Percentiles rank a stretch among this genome's conserved stretches.
phyloP scores from a whole-genome alignment of 441 rosid genomes.

The Theobroma grandiflorum region DNA sequence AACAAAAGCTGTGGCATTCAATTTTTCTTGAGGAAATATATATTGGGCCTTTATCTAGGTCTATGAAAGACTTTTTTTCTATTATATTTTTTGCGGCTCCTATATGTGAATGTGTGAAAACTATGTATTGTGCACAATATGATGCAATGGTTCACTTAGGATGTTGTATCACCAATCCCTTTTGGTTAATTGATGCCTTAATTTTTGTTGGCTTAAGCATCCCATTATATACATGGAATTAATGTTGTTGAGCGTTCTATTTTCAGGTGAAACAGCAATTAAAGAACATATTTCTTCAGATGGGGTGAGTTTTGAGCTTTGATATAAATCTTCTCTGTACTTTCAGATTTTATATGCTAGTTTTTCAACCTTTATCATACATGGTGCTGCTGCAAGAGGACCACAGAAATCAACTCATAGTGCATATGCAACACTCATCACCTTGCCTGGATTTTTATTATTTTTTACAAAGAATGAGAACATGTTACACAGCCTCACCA shows the following conservation, averaged over 20 bases:
- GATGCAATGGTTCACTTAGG: constrained; percentile 10
- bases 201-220: background rate
- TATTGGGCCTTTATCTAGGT: background rate
- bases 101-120: background rate
- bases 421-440: background rate
- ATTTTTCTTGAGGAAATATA: background rate
- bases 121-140: background rate
- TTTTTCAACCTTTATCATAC: background rate
- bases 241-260: constrained; percentile 16
- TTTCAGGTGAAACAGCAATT: constrained; percentile 79
- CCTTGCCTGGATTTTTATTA: background rate
- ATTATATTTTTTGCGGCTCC: background rate
- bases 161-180: background rate
- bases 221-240: background rate
- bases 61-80: background rate
- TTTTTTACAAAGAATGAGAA: background rate
- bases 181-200: constrained; percentile 1
- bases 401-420: background rate
- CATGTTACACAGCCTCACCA: background rate
- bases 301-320: constrained; percentile 62
- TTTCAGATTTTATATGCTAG: background rate
- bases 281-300: constrained; percentile 79
- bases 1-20: background rate
- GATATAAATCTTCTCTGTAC: background rate
- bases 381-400: background rate